Percentiles rank a stretch among this genome's conserved stretches.
Conservation (phyloP, 2,329 filamentous ascomycete genomes). For the Fragosphaeria purpurea region DNA sequence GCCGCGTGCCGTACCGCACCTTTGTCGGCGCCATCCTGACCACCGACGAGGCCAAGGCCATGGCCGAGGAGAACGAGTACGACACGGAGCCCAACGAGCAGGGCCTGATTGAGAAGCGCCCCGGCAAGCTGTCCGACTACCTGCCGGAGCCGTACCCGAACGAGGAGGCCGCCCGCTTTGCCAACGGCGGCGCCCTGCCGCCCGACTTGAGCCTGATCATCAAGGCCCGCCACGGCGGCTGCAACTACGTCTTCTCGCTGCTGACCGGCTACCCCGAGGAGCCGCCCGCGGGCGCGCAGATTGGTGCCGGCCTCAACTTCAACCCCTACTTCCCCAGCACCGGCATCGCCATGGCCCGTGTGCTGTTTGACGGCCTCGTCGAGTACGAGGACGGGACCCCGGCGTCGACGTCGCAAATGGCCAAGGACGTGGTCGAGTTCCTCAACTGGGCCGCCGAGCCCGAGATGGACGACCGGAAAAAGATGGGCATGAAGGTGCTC, state of each 20-base stretch:
- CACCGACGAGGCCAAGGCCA: constrained; percentile 92
- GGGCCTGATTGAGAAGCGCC: constrained; percentile 96
- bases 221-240: constrained; percentile 95
- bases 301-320: constrained; percentile 92
- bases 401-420: constrained; percentile 96
- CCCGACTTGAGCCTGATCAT: constrained; percentile 96
- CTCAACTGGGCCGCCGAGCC: constrained; percentile 98
- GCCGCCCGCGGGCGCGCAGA: constrained; percentile 75
- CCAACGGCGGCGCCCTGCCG: constrained; percentile 95
- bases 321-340: constrained; percentile 99
- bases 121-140: constrained; percentile 97
- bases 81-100: constrained; percentile 96
- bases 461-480: constrained; percentile 99
- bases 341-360: constrained; percentile 97
- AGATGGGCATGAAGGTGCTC: constrained; percentile 97
- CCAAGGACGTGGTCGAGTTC: constrained; percentile 98
- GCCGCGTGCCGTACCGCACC: constrained; percentile 83
- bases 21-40: constrained; percentile 89
- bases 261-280: constrained; percentile 97
- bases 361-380: constrained; percentile 92
- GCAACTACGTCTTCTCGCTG: constrained; percentile 96
- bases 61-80: constrained; percentile 98
- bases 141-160: constrained; percentile 95
- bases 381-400: constrained; percentile 97
- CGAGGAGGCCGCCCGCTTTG: constrained; percentile 93